Evolutionary conservation across 441 rosid genomes (phyloP).

Genomic region (Macaranga tanarius): DNA sequence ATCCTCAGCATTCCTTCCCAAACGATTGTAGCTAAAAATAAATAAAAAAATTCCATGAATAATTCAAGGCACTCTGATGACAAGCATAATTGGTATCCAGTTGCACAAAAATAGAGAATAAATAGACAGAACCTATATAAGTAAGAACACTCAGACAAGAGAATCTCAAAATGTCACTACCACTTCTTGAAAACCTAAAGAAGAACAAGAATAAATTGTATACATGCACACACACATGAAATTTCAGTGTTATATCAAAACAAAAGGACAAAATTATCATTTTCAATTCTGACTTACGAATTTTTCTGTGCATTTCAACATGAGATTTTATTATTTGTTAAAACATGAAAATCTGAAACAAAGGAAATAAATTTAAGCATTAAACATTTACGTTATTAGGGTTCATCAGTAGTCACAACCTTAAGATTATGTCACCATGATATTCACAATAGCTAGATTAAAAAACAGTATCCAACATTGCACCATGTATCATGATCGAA

Average conservation of each 20-base stretch:
- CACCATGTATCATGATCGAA: background rate
- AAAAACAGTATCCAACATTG: background rate
- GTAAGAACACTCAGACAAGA: background rate
- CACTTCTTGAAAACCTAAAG: background rate
- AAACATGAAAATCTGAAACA: background rate
- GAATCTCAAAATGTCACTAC: background rate
- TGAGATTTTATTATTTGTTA: too few relatives aligned
- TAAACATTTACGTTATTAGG: background rate
- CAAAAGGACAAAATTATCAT: background rate
- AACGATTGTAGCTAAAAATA: slow-evolving; percentile 61
- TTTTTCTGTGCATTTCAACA: background rate
- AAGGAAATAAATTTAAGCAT: background rate
- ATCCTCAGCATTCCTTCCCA: slow-evolving; percentile 72
- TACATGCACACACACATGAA: background rate
- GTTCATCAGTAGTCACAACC: background rate
- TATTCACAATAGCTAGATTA: background rate
- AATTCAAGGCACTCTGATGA: slow-evolving; percentile 2
- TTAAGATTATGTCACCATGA: background rate
- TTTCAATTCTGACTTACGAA: background rate
- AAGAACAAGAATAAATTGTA: background rate
- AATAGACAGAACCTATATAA: background rate
- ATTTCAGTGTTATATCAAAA: background rate
- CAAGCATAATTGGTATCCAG: background rate
- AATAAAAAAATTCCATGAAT: slow-evolving; percentile 4
- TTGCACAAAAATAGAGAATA: background rate